Percentiles rank a stretch among this genome's conserved stretches.
Evolutionary conservation across 768 basidiomycete species (phyloP).

Genomic region (Tylopilus sp.): DNA sequence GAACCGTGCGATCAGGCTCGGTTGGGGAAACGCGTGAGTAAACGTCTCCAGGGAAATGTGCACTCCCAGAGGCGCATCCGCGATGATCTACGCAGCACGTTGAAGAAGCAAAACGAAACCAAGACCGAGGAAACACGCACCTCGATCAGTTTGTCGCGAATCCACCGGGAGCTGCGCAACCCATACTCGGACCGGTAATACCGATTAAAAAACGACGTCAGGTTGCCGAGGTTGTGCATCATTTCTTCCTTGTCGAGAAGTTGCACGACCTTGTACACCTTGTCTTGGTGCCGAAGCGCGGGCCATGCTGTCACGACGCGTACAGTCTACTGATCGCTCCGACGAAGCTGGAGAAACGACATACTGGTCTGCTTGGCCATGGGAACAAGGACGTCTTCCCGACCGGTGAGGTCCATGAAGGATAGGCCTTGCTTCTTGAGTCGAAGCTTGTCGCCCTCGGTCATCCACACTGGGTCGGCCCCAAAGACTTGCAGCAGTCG

Average conservation of each 20-base stretch:
- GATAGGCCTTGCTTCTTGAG: not conserved
- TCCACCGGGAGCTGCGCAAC: constrained; percentile 37
- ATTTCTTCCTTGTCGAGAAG: constrained; percentile 27
- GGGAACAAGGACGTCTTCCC: not conserved
- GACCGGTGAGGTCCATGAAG: constrained; percentile 8
- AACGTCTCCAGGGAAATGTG: not conserved
- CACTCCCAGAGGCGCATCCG: not conserved
- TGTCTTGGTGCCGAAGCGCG: constrained; percentile 9
- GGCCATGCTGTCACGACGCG: constrained; percentile 14
- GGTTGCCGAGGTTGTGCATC: constrained; percentile 32
- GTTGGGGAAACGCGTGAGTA: not conserved
- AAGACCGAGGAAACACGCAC: not conserved
- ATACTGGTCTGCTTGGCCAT: too few relatives aligned
- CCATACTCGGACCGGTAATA: constrained; percentile 31
- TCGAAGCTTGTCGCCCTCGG: constrained; percentile 2
- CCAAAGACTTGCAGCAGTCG: constrained; percentile 1
- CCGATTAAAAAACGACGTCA: constrained; percentile 31
- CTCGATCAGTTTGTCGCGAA: constrained; percentile 26
- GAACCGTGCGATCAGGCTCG: not conserved
- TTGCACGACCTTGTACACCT: constrained; percentile 2
- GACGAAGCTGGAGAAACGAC: too few relatives aligned
- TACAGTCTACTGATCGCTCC: too few relatives aligned
- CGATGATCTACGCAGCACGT: not conserved
- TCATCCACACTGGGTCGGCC: not conserved
- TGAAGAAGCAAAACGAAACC: not conserved